These are phyloP conservation scores for Aspergillus bombycis DNA, from an alignment of 2,329 filamentous ascomycete species.

Conservation along the genomic window DNA sequence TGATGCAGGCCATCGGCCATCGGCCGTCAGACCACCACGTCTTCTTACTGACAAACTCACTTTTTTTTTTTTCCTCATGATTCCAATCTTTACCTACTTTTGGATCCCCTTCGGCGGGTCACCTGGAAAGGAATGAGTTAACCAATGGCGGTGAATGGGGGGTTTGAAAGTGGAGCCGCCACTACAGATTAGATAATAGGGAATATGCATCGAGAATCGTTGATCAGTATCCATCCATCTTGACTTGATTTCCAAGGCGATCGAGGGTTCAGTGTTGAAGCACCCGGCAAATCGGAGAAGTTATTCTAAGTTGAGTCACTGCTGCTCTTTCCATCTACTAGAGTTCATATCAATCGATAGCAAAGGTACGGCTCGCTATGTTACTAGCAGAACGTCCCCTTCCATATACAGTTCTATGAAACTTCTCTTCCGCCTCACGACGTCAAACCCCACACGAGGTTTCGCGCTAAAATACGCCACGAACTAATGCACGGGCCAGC, in stretches of 20 bases:
- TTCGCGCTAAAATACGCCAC: slow-evolving; percentile 21
- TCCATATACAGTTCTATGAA: neutral
- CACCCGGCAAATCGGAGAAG: neutral
- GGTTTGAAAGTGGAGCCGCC: slow-evolving; percentile 3
- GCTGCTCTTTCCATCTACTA: neutral
- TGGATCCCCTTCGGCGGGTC: slow-evolving; percentile 11
- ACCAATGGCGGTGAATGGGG: neutral
- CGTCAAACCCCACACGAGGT: slow-evolving; percentile 15
- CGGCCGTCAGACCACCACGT: slow-evolving; percentile 6
- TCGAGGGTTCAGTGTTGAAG: neutral
- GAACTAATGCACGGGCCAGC: slow-evolving; percentile 17
- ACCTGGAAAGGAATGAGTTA: neutral
- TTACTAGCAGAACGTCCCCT: neutral
- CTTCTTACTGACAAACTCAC: slow-evolving; percentile 7
- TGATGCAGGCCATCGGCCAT: slow-evolving; percentile 10
- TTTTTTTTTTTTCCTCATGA: slow-evolving; percentile 15
- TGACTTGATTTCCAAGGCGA: neutral
- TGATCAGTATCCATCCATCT: neutral
- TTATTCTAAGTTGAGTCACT: neutral
- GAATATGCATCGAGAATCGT: neutral
- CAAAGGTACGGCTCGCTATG: neutral
- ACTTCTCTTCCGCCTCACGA: slow-evolving; percentile 6
- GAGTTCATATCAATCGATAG: neutral
- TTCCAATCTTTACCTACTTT: slow-evolving; percentile 3
- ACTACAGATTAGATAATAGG: slow-evolving; percentile 12